Conservation (phyloP, 805 yeast species). For the Spathaspora sp. region DNA sequence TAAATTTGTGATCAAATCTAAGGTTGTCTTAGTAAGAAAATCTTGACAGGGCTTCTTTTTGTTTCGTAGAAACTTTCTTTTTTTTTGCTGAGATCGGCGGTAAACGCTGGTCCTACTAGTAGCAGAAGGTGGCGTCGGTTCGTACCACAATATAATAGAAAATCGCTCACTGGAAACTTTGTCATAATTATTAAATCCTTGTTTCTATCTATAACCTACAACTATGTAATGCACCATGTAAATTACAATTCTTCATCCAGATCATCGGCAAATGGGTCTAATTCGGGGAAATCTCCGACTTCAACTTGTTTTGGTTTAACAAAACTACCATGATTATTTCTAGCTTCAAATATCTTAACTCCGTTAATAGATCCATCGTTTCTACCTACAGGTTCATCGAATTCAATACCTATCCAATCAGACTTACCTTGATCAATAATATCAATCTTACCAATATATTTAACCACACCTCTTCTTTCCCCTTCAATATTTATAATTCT, state of each 20-base stretch:
- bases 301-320: constrained; percentile 66
- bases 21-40: neutral
- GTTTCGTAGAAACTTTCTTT: neutral
- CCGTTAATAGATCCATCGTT: constrained; percentile 77
- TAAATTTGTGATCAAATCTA: no score
- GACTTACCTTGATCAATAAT: constrained; percentile 49
- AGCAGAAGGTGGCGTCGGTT: neutral
- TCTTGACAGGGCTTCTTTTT: neutral
- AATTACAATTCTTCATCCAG: constrained; percentile 29
- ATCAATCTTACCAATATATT: constrained; percentile 65
- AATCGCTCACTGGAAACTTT: neutral
- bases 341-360: constrained; percentile 52
- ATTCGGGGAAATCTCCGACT: constrained; percentile 62
- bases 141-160: neutral
- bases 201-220: neutral
- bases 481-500: constrained; percentile 41
- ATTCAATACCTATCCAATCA: constrained; percentile 80
- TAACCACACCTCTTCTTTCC: constrained; percentile 66
- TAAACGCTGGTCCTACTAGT: neutral
- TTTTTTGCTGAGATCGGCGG: neutral
- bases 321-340: constrained; percentile 68
- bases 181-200: neutral
- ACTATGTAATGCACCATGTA: neutral
- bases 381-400: constrained; percentile 84
- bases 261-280: constrained; percentile 43